Conservation (phyloP, 2,329 filamentous ascomycete genomes). For the Lasiodiplodia hormozganensis region DNA sequence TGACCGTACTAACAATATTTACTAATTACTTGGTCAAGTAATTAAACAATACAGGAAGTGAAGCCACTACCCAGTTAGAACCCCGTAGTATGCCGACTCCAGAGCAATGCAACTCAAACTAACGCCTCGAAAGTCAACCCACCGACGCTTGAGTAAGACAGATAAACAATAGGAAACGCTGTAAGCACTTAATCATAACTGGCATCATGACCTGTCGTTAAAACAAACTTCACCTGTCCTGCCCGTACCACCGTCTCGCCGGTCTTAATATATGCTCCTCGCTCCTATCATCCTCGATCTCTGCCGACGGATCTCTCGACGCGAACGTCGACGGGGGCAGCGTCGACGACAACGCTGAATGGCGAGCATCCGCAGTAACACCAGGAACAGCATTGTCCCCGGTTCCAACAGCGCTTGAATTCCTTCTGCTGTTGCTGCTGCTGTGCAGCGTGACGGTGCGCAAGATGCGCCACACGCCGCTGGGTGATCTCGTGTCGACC, state of each 20-base stretch:
- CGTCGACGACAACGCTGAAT: background rate
- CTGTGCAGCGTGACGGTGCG: background rate
- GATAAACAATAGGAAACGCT: background rate
- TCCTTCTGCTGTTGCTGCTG: background rate
- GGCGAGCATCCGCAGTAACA: background rate
- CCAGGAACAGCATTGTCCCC: background rate
- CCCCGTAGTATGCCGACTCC: background rate
- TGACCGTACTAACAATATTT: background rate
- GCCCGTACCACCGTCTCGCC: background rate
- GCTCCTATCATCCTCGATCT: background rate
- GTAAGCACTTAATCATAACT: background rate
- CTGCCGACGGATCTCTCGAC: background rate
- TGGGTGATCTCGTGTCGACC: background rate
- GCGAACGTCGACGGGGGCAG: background rate
- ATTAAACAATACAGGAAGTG: background rate
- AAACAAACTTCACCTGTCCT: background rate
- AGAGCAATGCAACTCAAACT: background rate
- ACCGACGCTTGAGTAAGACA: background rate
- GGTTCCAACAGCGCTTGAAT: background rate
- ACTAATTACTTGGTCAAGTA: background rate
- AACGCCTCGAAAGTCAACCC: background rate
- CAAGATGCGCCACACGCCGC: background rate
- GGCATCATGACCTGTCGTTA: background rate
- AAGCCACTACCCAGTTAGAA: background rate
- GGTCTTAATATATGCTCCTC: slow-evolving; percentile 6